Conservation (phyloP, 2,329 filamentous ascomycete genomes). For the Alternaria longipes region DNA sequence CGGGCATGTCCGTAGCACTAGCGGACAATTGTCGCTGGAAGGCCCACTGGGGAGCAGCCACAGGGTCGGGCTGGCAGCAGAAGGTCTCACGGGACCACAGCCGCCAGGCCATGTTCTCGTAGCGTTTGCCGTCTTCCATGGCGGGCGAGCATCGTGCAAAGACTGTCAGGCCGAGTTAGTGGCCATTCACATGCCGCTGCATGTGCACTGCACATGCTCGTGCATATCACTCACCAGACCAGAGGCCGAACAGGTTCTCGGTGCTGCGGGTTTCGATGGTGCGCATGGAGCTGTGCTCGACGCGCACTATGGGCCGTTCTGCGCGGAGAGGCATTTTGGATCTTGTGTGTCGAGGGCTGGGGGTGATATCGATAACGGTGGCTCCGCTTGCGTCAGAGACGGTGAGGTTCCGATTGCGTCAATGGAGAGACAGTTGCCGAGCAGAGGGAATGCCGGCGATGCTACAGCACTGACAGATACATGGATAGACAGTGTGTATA, state of each 20-base stretch:
- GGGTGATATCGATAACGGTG: background rate
- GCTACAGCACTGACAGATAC: constrained; percentile 31
- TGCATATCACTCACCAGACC: constrained; percentile 77
- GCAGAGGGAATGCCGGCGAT: constrained; percentile 31
- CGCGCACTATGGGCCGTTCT: constrained; percentile 85
- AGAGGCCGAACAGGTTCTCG: constrained; percentile 95
- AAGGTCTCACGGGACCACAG: constrained; percentile 95
- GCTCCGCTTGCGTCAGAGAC: constrained; percentile 21
- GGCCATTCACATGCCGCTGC: background rate
- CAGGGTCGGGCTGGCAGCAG: constrained; percentile 74
- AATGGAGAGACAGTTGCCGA: constrained; percentile 26
- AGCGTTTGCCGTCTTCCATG: constrained; percentile 87
- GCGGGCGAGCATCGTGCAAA: constrained; percentile 95
- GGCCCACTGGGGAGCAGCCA: constrained; percentile 44
- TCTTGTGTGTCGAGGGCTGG: constrained; percentile 9
- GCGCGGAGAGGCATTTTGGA: constrained; percentile 80
- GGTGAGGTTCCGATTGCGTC: constrained; percentile 34
- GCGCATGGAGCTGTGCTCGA: constrained; percentile 91
- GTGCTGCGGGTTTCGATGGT: constrained; percentile 93
- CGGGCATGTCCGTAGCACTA: constrained; percentile 49
- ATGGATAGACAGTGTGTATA: constrained; percentile 21
- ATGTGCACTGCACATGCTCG: background rate
- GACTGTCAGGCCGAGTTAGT: constrained; percentile 63
- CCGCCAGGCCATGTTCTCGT: constrained; percentile 95
- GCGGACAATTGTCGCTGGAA: constrained; percentile 42